phyloP scores from a whole-genome alignment of 2,329 filamentous ascomycete species.

The Rachicladosporium sp. region DNA sequence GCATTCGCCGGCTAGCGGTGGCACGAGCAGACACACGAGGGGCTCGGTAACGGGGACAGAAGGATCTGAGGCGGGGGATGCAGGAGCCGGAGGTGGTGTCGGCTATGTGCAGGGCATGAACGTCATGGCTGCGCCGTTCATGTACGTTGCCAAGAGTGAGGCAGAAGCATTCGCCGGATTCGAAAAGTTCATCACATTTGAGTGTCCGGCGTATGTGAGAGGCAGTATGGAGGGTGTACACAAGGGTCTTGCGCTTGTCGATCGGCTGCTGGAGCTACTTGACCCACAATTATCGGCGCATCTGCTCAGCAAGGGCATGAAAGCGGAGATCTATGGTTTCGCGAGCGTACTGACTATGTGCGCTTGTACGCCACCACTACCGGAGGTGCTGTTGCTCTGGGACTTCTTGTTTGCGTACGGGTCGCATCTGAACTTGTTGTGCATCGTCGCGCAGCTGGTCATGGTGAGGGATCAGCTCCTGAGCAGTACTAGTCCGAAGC shows the following conservation, averaged over 20 bases:
- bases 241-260: slow-evolving; percentile 77
- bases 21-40: slow-evolving; percentile 19
- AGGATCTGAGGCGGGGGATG: slow-evolving; percentile 45
- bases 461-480: slow-evolving; percentile 77
- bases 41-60: slow-evolving; percentile 44
- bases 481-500: slow-evolving; percentile 75
- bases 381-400: slow-evolving; percentile 87
- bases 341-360: slow-evolving; percentile 88
- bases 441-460: slow-evolving; percentile 89
- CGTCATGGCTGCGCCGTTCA: slow-evolving; percentile 85
- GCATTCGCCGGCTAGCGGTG: slow-evolving; percentile 23
- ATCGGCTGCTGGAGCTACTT: slow-evolving; percentile 82
- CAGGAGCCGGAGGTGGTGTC: slow-evolving; percentile 46
- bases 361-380: slow-evolving; percentile 87
- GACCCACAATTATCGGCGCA: slow-evolving; percentile 79
- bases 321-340: slow-evolving; percentile 92
- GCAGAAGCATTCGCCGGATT: slow-evolving; percentile 90
- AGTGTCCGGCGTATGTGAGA: slow-evolving; percentile 86
- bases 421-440: slow-evolving; percentile 85
- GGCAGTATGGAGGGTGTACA: slow-evolving; percentile 97
- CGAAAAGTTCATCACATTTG: slow-evolving; percentile 70
- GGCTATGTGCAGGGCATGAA: slow-evolving; percentile 99
- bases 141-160: slow-evolving; percentile 89
- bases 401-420: slow-evolving; percentile 96
- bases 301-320: slow-evolving; percentile 72